A percentile compares a stretch with the other conserved stretches of the same genome.
phyloP scores from a whole-genome alignment of 352 stramenopile genomes.

The Phytophthora meadii region DNA sequence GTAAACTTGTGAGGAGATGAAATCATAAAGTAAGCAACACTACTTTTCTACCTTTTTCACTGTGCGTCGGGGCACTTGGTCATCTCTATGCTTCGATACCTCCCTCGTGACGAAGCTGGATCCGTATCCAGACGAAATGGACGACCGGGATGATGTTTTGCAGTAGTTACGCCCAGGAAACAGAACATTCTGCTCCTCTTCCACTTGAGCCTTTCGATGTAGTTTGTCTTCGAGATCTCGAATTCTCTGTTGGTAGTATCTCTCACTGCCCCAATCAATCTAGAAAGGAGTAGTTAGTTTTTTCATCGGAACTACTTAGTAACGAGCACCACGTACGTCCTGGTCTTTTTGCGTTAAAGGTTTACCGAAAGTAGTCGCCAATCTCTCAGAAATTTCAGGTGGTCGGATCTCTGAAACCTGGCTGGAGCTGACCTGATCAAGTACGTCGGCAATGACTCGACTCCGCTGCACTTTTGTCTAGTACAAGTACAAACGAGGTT shows the following conservation, averaged over 20 bases:
- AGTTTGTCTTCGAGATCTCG: constrained; percentile 40
- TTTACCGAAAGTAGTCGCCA: neutral
- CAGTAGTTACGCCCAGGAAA: constrained; percentile 23
- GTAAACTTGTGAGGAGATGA: neutral
- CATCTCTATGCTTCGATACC: constrained; percentile 2
- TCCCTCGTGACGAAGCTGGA: constrained; percentile 16
- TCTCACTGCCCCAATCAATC: constrained; percentile 25
- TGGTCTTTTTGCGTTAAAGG: neutral
- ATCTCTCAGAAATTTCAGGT: constrained; percentile 1
- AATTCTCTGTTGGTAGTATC: constrained; percentile 32
- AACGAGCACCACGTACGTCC: constrained; percentile 7
- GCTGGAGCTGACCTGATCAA: constrained; percentile 3
- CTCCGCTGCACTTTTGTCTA: constrained; percentile 35
- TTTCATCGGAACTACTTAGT: neutral
- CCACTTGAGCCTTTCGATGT: constrained; percentile 31
- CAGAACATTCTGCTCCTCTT: constrained; percentile 38
- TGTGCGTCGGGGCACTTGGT: constrained; percentile 8
- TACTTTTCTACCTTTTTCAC: constrained; percentile 22
- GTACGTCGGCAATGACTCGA: constrained; percentile 29
- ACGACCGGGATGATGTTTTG: constrained; percentile 18
- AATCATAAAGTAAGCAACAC: neutral
- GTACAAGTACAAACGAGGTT: neutral
- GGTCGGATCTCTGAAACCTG: constrained; percentile 4
- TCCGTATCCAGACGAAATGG: constrained; percentile 12
- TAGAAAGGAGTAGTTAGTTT: neutral